Percentiles rank a stretch among this genome's conserved stretches.
phyloP scores from a whole-genome alignment of 352 stramenopile genomes.

The Pythium brachiatum region DNA sequence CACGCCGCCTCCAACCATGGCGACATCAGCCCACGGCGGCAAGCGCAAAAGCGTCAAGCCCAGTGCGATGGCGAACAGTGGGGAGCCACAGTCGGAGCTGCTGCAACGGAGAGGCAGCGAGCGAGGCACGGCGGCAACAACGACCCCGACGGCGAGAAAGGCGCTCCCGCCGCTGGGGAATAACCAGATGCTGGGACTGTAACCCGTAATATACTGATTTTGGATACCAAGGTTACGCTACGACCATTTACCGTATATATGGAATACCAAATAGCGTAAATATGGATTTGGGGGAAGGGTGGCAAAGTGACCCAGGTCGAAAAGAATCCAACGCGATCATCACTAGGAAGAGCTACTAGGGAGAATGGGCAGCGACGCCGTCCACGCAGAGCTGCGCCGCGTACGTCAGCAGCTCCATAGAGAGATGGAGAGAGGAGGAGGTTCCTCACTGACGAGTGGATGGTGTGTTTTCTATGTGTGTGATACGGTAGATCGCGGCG shows the following conservation, averaged over 20 bases:
- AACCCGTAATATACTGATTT: constrained; percentile 6
- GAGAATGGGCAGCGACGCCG: constrained; percentile 18
- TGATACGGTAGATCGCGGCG: constrained; percentile 46
- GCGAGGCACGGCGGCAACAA: constrained; percentile 22
- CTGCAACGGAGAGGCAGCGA: constrained; percentile 52
- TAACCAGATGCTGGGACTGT: constrained; percentile 39
- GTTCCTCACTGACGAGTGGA: not conserved
- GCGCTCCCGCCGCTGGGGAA: constrained; percentile 45
- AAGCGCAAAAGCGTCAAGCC: constrained; percentile 35
- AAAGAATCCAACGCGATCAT: constrained; percentile 20
- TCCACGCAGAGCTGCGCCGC: constrained; percentile 43
- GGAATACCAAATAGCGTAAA: too few relatives aligned
- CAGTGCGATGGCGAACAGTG: not conserved
- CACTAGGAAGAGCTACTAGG: not conserved
- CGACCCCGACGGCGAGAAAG: constrained; percentile 29
- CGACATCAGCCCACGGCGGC: not conserved
- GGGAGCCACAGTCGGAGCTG: constrained; percentile 6
- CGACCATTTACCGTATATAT: not conserved
- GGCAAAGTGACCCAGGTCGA: constrained; percentile 10
- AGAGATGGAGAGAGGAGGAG: not conserved
- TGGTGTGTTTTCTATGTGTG: constrained; percentile 6
- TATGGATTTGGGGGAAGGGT: not conserved
- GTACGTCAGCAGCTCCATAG: constrained; percentile 29
- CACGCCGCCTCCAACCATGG: constrained; percentile 1
- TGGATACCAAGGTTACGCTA: constrained; percentile 1